These are phyloP conservation scores for Thalia dealbata DNA, from an alignment of 176 grass and related monocot species.

Conservation along the genomic window DNA sequence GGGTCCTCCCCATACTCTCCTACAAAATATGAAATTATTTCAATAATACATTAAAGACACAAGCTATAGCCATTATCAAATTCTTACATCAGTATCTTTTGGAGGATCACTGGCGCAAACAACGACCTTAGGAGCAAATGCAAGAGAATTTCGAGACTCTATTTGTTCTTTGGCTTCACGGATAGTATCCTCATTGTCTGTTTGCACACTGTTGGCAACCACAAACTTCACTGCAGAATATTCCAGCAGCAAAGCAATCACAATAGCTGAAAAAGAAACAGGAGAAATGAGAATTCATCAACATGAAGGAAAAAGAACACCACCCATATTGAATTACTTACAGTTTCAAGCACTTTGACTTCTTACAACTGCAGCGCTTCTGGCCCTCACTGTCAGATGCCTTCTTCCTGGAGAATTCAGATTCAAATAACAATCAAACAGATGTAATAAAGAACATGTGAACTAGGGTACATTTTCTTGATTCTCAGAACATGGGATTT, in stretches of 20 bases:
- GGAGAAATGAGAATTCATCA: neutral
- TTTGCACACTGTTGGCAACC: slow-evolving; percentile 25
- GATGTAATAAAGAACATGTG: neutral
- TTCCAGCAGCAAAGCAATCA: slow-evolving; percentile 34
- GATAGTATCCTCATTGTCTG: slow-evolving; percentile 25
- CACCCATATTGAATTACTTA: neutral
- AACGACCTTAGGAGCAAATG: slow-evolving; percentile 32
- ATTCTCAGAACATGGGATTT: too few relatives aligned
- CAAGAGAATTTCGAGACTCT: slow-evolving; percentile 32
- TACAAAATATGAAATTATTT: slow-evolving; percentile 2
- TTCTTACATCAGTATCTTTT: slow-evolving; percentile 21
- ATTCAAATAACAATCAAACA: slow-evolving; percentile 2
- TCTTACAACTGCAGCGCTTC: slow-evolving; percentile 31
- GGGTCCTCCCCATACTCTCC: slow-evolving; percentile 22
- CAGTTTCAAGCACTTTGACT: slow-evolving; percentile 37
- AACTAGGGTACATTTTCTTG: neutral
- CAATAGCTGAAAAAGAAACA: slow-evolving; percentile 18
- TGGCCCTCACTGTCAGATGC: slow-evolving; percentile 21
- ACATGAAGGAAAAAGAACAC: neutral
- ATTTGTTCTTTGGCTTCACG: slow-evolving; percentile 25
- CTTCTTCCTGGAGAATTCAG: slow-evolving; percentile 24
- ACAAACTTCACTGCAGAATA: slow-evolving; percentile 24
- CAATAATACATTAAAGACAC: neutral
- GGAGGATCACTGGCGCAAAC: slow-evolving; percentile 8
- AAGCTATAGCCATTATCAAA: neutral